A percentile compares a stretch with the other conserved stretches of the same genome.
These are phyloP conservation scores for Lichtheimia hyalospora DNA, from an alignment of 371 early-diverging fungal genomes.

Conservation along the genomic window DNA sequence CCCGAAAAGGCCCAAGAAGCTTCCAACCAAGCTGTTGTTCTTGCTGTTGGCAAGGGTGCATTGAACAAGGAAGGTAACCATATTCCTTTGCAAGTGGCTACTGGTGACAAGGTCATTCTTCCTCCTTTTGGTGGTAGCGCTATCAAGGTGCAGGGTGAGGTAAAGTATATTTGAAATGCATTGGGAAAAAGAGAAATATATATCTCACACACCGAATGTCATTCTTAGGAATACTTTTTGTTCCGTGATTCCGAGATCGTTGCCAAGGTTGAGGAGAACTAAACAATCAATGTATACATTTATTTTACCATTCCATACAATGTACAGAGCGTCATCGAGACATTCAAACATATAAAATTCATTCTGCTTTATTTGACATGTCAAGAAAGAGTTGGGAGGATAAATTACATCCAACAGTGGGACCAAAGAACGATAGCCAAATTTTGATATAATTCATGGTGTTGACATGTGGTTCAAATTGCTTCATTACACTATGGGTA, in stretches of 20 bases:
- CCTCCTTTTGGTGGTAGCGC: conserved; percentile 92
- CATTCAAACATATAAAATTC: background rate
- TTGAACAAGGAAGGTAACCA: conserved; percentile 84
- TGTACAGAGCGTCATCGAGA: background rate
- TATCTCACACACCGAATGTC: background rate
- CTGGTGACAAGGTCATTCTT: conserved; percentile 94
- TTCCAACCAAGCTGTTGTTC: conserved; percentile 89
- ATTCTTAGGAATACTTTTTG: conserved; percentile 66
- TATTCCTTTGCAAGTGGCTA: conserved; percentile 78
- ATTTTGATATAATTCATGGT: conserved; percentile 26
- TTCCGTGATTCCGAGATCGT: conserved; percentile 92
- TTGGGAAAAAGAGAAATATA: background rate
- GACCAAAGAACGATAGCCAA: conserved; percentile 40
- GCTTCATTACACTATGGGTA: conserved; percentile 59
- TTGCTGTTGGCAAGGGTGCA: conserved; percentile 94
- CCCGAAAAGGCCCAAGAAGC: conserved; percentile 98
- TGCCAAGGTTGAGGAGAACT: conserved; percentile 76
- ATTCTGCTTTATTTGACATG: background rate
- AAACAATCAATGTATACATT: conserved; percentile 1
- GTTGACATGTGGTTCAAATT: conserved; percentile 21
- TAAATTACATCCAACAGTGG: conserved; percentile 20
- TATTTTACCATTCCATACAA: background rate
- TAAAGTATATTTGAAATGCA: conserved; percentile 28
- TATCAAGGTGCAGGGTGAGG: conserved; percentile 87
- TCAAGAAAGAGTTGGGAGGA: conserved; percentile 7